Evolutionary conservation across 163 green algal species (phyloP).

Genomic region (Chloromonas sp.): DNA sequence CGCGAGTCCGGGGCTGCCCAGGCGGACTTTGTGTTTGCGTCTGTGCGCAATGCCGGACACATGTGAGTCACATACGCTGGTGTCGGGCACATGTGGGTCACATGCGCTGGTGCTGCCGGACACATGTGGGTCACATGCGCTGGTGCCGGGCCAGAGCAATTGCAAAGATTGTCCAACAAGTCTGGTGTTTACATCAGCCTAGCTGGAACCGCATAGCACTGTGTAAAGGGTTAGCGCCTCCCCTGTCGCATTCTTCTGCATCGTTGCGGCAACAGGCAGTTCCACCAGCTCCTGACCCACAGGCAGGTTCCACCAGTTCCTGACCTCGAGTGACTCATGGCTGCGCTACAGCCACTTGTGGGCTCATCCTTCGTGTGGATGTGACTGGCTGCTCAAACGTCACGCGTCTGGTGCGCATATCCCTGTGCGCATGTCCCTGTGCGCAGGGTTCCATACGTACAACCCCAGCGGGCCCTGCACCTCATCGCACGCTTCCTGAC

Average conservation of each 20-base stretch:
- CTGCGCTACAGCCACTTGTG: not conserved
- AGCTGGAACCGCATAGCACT: too few species aligned
- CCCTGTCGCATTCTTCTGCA: not conserved
- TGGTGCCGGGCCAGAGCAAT: not conserved
- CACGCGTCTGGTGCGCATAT: not conserved
- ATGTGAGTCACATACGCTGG: not conserved
- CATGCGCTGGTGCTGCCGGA: not conserved
- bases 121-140: not conserved
- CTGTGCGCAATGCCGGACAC: not conserved
- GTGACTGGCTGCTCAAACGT: not conserved
- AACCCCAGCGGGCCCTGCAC: conserved; percentile 6
- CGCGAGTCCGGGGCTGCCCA: not conserved
- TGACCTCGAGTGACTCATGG: conserved; percentile 2
- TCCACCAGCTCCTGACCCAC: conserved; percentile 1
- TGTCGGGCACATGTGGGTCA: too few species aligned
- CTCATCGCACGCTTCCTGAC: conserved; percentile 3
- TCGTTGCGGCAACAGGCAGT: not conserved
- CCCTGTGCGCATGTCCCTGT: too few species aligned
- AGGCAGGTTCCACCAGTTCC: not conserved
- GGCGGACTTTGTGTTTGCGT: not conserved
- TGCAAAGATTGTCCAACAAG: too few species aligned
- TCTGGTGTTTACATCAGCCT: too few species aligned
- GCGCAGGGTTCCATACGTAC: conserved; percentile 4
- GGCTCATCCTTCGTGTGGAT: not conserved
- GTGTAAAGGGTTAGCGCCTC: too few species aligned